These are phyloP conservation scores for Saccharomyces eubayanus DNA, from an alignment of 805 yeast genomes.

Conservation along the genomic window DNA sequence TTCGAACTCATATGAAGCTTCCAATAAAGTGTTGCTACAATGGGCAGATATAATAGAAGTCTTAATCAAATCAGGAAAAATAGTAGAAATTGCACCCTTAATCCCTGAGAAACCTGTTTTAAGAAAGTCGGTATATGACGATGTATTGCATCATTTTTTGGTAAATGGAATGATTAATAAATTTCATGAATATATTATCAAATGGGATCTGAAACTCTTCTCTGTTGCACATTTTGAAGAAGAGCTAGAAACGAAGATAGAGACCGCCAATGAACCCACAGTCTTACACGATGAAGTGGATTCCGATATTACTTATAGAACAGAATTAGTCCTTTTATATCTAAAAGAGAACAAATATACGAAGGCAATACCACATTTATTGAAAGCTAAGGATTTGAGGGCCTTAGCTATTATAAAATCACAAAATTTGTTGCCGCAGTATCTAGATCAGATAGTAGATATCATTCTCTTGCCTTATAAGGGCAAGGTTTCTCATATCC, in stretches of 20 bases:
- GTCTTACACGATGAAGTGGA: conserved; percentile 17
- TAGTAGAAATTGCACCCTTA: conserved; percentile 38
- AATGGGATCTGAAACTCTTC: conserved; percentile 55
- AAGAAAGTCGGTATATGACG: conserved; percentile 37
- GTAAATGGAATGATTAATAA: conserved; percentile 26
- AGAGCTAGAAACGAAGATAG: conserved; percentile 40
- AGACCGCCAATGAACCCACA: conserved; percentile 6
- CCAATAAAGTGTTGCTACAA: conserved; percentile 24
- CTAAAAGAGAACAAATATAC: conserved; percentile 48
- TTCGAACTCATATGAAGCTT: neutral
- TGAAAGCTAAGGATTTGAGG: conserved; percentile 44
- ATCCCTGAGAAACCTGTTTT: conserved; percentile 46
- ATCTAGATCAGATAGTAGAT: conserved; percentile 42
- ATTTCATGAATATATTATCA: conserved; percentile 37
- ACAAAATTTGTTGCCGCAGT: conserved; percentile 53
- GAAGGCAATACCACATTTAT: conserved; percentile 57
- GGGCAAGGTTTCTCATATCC: conserved; percentile 11
- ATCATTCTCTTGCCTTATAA: conserved; percentile 39
- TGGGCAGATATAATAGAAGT: conserved; percentile 62
- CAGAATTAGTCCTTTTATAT: conserved; percentile 45
- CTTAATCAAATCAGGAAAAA: conserved; percentile 42
- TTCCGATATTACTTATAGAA: conserved; percentile 28
- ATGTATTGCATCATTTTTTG: conserved; percentile 41
- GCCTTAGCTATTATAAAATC: conserved; percentile 51
- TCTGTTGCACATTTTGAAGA: conserved; percentile 38